Evolutionary conservation across 768 basidiomycete species (phyloP).

Genomic region (Leucosporidium yakuticum): DNA sequence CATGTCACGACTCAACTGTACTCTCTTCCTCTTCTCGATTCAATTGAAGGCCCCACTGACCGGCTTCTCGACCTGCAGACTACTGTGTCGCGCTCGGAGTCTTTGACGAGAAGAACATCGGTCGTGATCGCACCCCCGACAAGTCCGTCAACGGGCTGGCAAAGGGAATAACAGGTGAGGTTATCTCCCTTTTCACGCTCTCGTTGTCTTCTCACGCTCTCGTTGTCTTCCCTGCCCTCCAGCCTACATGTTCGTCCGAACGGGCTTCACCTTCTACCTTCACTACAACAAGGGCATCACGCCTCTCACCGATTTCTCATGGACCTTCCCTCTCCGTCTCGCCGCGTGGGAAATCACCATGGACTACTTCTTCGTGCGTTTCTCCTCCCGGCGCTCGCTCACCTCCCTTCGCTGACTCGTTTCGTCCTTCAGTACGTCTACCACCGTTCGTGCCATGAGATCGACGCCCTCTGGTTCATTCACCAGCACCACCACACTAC

Average conservation of each 20-base stretch:
- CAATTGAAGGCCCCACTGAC: no score
- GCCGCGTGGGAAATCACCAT: constrained; percentile 18
- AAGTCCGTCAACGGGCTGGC: constrained; percentile 25
- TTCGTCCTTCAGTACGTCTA: constrained; percentile 11
- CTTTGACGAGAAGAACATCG: constrained; percentile 26
- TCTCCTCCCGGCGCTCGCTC: neutral
- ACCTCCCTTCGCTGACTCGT: neutral
- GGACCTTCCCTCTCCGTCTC: constrained; percentile 13
- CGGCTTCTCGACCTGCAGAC: neutral
- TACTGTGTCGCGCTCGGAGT: constrained; percentile 23
- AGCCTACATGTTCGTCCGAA: constrained; percentile 25
- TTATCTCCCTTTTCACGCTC: no score
- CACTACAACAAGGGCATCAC: constrained; percentile 8
- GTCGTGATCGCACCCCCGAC: constrained; percentile 28
- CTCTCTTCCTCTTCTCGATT: neutral
- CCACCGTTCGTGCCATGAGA: constrained; percentile 23
- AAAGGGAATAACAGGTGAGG: constrained; percentile 9
- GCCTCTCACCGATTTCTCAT: constrained; percentile 2
- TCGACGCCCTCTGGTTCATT: constrained; percentile 24
- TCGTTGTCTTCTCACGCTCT: no score
- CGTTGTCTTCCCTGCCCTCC: neutral
- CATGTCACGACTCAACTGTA: constrained; percentile 9
- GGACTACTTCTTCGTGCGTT: constrained; percentile 26
- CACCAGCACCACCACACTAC: constrained; percentile 18
- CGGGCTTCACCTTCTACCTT: constrained; percentile 9